These are phyloP conservation scores for Sungouiozyma ichnusensis DNA, from an alignment of 805 yeast species.

Conservation along the genomic window DNA sequence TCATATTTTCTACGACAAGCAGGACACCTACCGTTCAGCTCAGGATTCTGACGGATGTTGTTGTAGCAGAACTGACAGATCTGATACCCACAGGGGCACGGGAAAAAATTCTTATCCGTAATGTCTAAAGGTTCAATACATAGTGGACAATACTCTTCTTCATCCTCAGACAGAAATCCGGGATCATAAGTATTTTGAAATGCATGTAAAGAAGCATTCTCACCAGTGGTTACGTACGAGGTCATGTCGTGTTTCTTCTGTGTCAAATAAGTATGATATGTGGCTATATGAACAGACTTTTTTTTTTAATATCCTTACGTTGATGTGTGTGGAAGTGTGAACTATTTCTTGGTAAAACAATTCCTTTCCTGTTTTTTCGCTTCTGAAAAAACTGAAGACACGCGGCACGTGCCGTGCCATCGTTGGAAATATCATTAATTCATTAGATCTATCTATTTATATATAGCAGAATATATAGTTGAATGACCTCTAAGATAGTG, in stretches of 20 bases:
- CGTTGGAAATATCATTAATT: not conserved
- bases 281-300: too few species aligned
- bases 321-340: too few species aligned
- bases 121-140: constrained; percentile 98
- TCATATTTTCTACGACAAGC: constrained; percentile 93
- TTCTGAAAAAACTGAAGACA: not conserved
- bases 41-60: constrained; percentile 91
- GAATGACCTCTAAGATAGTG: too few species aligned
- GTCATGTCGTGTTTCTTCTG: constrained; percentile 1
- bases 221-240: constrained; percentile 15
- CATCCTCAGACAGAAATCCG: constrained; percentile 28
- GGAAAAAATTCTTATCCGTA: constrained; percentile 90
- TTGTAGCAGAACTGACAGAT: constrained; percentile 97
- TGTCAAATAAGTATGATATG: not conserved
- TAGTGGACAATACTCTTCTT: constrained; percentile 54
- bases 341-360: too few species aligned
- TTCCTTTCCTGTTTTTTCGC: not conserved
- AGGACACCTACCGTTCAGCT: constrained; percentile 91
- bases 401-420: too few species aligned
- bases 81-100: constrained; percentile 99
- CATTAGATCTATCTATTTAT: not conserved
- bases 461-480: too few species aligned
- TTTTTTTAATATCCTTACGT: not conserved
- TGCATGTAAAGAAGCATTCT: constrained; percentile 23
- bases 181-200: constrained; percentile 27